Percentiles rank a stretch among this genome's conserved stretches.
phyloP scores from a whole-genome alignment of 129 eudicot genomes.

The Tagetes patula region DNA sequence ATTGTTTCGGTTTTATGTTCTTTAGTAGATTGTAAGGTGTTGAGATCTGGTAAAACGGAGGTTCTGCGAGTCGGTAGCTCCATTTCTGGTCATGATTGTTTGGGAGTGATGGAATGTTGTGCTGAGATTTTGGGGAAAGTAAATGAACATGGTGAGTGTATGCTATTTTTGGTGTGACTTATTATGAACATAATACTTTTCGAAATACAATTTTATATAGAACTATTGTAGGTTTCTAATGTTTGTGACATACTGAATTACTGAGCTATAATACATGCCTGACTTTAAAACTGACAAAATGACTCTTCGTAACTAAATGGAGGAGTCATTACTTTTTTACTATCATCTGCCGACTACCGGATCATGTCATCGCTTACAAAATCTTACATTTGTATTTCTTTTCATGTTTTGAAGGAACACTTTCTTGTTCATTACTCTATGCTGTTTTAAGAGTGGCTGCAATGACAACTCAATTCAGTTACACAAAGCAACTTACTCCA shows the following conservation, averaged over 20 bases:
- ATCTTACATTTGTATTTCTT: slow-evolving; percentile 3
- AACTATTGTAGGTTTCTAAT: slow-evolving; percentile 3
- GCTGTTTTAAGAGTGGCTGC: slow-evolving; percentile 48
- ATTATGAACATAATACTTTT: neutral
- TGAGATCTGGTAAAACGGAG: slow-evolving; percentile 26
- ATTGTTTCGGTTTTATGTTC: slow-evolving; percentile 51
- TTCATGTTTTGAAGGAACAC: slow-evolving; percentile 44
- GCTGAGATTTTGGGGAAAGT: slow-evolving; percentile 48
- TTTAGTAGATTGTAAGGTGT: slow-evolving; percentile 44
- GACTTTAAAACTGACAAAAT: neutral
- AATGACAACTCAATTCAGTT: slow-evolving; percentile 37
- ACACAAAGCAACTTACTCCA: slow-evolving; percentile 29
- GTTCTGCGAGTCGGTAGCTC: slow-evolving; percentile 50
- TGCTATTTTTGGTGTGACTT: neutral
- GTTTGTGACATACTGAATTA: neutral
- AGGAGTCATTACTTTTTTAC: neutral
- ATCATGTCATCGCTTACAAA: neutral
- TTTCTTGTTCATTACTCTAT: slow-evolving; percentile 42
- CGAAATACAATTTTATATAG: slow-evolving; percentile 3
- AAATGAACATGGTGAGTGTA: slow-evolving; percentile 39
- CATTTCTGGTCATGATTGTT: slow-evolving; percentile 40
- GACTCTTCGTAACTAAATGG: neutral
- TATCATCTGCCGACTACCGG: neutral
- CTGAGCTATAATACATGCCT: neutral
- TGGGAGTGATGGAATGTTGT: slow-evolving; percentile 44